Conservation (phyloP, 2,329 filamentous ascomycete species). For the Byssothecium circinans region DNA sequence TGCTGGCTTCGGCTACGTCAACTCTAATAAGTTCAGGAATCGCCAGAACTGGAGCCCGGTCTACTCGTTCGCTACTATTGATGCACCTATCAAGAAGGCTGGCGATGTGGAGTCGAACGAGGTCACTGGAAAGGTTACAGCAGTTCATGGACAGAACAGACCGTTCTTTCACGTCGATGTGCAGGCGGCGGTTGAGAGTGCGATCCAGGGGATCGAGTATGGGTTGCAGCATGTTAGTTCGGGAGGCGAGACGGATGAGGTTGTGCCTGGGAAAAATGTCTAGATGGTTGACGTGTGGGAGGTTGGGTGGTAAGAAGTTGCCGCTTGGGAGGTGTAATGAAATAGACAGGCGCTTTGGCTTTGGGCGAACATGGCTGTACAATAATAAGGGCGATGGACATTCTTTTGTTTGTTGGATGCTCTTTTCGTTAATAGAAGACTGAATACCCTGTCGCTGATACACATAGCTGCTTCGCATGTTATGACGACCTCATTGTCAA, state of each 20-base stretch:
- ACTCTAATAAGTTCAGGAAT: slow-evolving; percentile 54
- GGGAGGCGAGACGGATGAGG: slow-evolving; percentile 2
- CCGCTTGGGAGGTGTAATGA: too few relatives aligned
- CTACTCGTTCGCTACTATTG: slow-evolving; percentile 90
- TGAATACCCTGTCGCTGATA: too few relatives aligned
- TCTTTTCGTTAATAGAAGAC: too few relatives aligned
- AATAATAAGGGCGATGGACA: too few relatives aligned
- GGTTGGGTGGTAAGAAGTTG: too few relatives aligned
- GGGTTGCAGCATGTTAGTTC: slow-evolving; percentile 15
- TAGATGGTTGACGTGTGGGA: background rate
- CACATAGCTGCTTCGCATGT: too few relatives aligned
- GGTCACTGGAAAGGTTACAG: slow-evolving; percentile 52
- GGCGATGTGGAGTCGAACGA: slow-evolving; percentile 24
- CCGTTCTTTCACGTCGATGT: slow-evolving; percentile 95
- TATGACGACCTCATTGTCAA: too few relatives aligned
- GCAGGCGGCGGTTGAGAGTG: slow-evolving; percentile 84
- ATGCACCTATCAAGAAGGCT: slow-evolving; percentile 57
- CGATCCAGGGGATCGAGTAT: slow-evolving; percentile 73
- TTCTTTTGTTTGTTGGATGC: too few relatives aligned
- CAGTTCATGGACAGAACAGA: slow-evolving; percentile 82
- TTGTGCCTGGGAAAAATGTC: slow-evolving; percentile 2
- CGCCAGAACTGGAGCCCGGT: slow-evolving; percentile 79
- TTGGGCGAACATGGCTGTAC: too few relatives aligned
- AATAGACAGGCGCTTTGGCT: too few relatives aligned
- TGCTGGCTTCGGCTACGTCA: slow-evolving; percentile 79